Conservation (phyloP, 495 filamentous ascomycete genomes). For the Neurospora discreta region DNA sequence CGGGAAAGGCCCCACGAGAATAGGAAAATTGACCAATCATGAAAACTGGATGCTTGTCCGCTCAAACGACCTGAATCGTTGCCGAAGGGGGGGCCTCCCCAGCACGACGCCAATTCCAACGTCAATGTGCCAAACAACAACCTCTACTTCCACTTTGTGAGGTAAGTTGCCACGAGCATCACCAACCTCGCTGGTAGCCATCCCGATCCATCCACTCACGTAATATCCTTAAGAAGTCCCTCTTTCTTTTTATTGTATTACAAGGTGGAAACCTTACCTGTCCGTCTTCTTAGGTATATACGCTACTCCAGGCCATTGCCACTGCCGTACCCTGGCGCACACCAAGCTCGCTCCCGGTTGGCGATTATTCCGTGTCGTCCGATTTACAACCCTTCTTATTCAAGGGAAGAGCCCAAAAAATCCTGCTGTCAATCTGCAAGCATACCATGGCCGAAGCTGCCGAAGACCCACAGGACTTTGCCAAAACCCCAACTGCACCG, state of each 20-base stretch:
- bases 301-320: not conserved
- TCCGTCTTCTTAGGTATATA: too few relatives aligned
- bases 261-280: not conserved
- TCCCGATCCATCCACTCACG: not conserved
- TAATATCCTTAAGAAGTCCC: too few relatives aligned
- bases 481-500: conserved; percentile 9
- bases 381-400: not conserved
- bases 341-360: not conserved
- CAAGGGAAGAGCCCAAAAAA: not conserved
- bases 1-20: not conserved
- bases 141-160: not conserved
- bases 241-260: not conserved
- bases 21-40: not conserved
- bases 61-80: not conserved
- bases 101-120: not conserved
- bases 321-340: not conserved
- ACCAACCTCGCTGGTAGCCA: not conserved
- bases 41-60: not conserved
- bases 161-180: not conserved
- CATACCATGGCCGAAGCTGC: conserved; percentile 11
- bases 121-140: not conserved
- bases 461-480: conserved; percentile 8
- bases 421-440: not conserved
- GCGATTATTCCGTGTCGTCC: not conserved
- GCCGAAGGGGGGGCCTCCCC: not conserved